These are phyloP conservation scores for Sphagnum fallax DNA, from an alignment of 228 moss, liverwort and hornwort species.

Conservation along the genomic window DNA sequence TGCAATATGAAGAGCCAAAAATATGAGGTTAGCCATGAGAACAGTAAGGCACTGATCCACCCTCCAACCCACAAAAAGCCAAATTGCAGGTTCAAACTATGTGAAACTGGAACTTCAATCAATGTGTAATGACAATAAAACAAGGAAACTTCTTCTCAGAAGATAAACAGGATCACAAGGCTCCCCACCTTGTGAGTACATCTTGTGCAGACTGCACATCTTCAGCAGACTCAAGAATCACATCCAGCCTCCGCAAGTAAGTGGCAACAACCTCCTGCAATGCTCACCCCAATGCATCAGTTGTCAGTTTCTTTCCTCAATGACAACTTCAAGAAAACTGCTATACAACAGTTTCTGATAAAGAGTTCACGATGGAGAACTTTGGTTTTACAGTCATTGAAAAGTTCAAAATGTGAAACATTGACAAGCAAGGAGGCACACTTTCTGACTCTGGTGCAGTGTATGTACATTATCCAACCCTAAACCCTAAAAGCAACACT, in stretches of 20 bases:
- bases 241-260: slow-evolving; percentile 68
- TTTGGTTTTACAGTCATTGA: too few relatives aligned
- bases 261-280: slow-evolving; percentile 77
- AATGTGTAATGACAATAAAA: not conserved
- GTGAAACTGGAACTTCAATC: not conserved
- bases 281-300: not conserved
- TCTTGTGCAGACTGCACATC: slow-evolving; percentile 42
- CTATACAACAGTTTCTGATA: too few relatives aligned
- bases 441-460: too few relatives aligned
- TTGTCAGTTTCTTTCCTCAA: slow-evolving; percentile 3
- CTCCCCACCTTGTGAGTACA: slow-evolving; percentile 31
- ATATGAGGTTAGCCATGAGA: not conserved
- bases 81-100: not conserved
- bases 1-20: slow-evolving; percentile 8
- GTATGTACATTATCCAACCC: too few relatives aligned
- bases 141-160: too few relatives aligned
- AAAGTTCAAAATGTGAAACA: not conserved
- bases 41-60: not conserved
- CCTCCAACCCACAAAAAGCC: not conserved
- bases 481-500: too few relatives aligned
- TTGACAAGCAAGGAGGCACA: too few relatives aligned
- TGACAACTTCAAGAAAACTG: not conserved
- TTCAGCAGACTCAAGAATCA: slow-evolving; percentile 44
- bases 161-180: not conserved
- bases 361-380: too few relatives aligned